These are phyloP conservation scores for Artemisia annua DNA, from an alignment of 129 eudicot genomes.

Conservation along the genomic window DNA sequence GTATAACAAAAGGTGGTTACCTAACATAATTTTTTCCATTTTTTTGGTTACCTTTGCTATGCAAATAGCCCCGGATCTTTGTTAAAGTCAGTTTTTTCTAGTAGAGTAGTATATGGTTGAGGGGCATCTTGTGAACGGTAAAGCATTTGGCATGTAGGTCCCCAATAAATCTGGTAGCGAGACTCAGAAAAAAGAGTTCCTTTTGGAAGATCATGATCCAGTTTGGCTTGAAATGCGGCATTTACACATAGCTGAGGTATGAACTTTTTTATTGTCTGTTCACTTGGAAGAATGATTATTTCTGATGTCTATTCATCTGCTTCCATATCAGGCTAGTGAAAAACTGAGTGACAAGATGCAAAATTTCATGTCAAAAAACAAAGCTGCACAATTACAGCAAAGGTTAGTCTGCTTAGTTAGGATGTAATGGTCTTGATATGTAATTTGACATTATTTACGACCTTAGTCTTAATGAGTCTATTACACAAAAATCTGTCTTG, in stretches of 20 bases:
- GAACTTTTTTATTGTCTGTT: constrained; percentile 10
- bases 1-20: background rate
- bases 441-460: background rate
- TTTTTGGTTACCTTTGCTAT: background rate
- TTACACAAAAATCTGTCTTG: constrained; percentile 26
- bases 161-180: constrained; percentile 72
- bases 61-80: background rate
- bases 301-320: constrained; percentile 22
- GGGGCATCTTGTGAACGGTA: constrained; percentile 18
- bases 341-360: constrained; percentile 83
- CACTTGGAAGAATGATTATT: constrained; percentile 8
- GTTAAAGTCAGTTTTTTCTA: background rate
- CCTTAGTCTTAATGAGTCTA: constrained; percentile 1
- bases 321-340: constrained; percentile 80
- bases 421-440: background rate
- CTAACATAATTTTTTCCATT: background rate
- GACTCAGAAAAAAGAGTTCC: constrained; percentile 76
- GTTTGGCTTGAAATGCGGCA: constrained; percentile 96
- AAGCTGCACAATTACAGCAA: constrained; percentile 93
- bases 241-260: constrained; percentile 89
- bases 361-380: constrained; percentile 78
- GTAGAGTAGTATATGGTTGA: constrained; percentile 16
- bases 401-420: constrained; percentile 42
- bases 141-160: constrained; percentile 41
- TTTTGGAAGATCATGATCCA: constrained; percentile 85